Evolutionary conservation across 768 basidiomycete genomes (phyloP), one percentile per base, ranked within the genome.

Genomic region (Amanita thiersii): DNA sequence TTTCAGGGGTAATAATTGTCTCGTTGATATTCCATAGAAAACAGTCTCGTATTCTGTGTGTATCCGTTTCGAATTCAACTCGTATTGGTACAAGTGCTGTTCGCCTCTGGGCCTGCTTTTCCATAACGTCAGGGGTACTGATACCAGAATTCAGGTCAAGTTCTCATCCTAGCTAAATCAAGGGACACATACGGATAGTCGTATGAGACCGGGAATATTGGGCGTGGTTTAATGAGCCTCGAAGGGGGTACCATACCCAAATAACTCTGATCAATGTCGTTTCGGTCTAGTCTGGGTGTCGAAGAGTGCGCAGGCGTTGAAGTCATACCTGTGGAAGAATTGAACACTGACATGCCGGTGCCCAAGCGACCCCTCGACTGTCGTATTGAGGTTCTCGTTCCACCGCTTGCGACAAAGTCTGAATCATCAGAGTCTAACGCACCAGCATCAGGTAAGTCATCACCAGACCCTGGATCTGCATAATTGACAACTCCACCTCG

Each of bases 1-100:
- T 66, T 43, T 87, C 81, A 0, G 94, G 92, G 18, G 79, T 83
- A 51, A 94, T 81, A 47, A 88, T 63, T n/a, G 69, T 65, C 63
- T 98, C 94, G 56, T 89, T 79, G 34, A 92, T 61, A 53, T 98
- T 96, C 96, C 96, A 99, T 8, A 89, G 76, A 59, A 99, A 98
- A 54, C 84, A 85, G 55, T 99, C 96, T 30, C 93, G 82, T 57
- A 99, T 78, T 52, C 93, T 72, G 54, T 88, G 87, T 0, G 85
- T 85, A 8, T 90, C 88, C 8, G 86, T 90, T 56, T 97, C 93
- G 52, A 99, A 80, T 52, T 98, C 93, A 39, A 99, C 86, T 34
- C 89, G 87, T 44, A 99, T 89, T 2, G 96, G 96, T 9, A 98
- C 79, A 24, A 94, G 77, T 0, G 70, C 59, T 0, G 68, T 55